Percentiles rank a stretch among this genome's conserved stretches.
Conservation (phyloP, 108 stramenopile species). For the Stephanodiscus triporus region DNA sequence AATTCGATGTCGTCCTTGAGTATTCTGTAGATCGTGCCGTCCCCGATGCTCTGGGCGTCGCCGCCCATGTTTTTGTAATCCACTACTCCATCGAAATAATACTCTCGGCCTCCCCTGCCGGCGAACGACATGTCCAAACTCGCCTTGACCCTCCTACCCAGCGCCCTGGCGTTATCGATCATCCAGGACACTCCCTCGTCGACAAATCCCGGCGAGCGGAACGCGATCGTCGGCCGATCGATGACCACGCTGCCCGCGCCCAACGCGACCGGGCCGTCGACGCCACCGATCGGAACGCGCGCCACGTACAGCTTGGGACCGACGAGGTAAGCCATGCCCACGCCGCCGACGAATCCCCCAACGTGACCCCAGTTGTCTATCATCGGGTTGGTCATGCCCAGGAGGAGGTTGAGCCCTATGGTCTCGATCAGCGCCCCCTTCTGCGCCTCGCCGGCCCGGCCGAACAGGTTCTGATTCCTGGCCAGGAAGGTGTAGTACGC, state of each 20-base stretch:
- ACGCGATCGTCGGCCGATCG: slow-evolving; percentile 33
- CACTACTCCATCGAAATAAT: slow-evolving; percentile 18
- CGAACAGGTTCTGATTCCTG: slow-evolving; percentile 66
- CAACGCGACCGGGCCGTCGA: slow-evolving; percentile 39
- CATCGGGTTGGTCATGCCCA: slow-evolving; percentile 49
- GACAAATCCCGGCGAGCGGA: slow-evolving; percentile 26
- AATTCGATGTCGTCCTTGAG: slow-evolving; percentile 8
- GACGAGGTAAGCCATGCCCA: slow-evolving; percentile 75
- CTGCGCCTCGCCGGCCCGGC: slow-evolving; percentile 39
- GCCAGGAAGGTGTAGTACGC: slow-evolving; percentile 74
- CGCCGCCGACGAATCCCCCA: slow-evolving; percentile 71
- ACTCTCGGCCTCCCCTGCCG: slow-evolving; percentile 2
- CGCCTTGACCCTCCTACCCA: slow-evolving; percentile 19
- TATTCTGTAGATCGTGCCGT: slow-evolving; percentile 15
- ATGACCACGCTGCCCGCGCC: slow-evolving; percentile 25
- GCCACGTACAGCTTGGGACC: slow-evolving; percentile 73
- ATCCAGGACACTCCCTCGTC: slow-evolving; percentile 25
- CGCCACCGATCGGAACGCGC: slow-evolving; percentile 48
- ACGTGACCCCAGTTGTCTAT: slow-evolving; percentile 89
- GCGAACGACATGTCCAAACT: slow-evolving; percentile 10
- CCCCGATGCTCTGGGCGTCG: not conserved
- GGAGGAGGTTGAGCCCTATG: slow-evolving; percentile 47
- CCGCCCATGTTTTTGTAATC: slow-evolving; percentile 7
- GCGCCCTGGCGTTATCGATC: slow-evolving; percentile 14
- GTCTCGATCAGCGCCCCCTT: slow-evolving; percentile 42